phyloP scores from a whole-genome alignment of 2,329 filamentous ascomycete species.

The Colletotrichum filicis region DNA sequence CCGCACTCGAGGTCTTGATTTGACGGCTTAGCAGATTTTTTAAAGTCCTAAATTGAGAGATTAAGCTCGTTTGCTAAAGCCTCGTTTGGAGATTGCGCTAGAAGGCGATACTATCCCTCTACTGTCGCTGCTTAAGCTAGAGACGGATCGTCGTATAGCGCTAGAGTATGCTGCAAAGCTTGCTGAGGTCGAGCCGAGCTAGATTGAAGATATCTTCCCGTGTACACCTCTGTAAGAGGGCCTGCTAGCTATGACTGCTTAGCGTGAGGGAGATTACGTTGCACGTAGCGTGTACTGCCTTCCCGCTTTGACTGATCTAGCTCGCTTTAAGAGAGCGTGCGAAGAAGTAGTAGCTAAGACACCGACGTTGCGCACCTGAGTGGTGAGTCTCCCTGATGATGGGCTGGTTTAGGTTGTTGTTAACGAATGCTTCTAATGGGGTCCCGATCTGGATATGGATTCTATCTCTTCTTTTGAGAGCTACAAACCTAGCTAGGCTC shows the following conservation, averaged over 20 bases:
- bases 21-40: neutral
- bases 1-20: neutral
- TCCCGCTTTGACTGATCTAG: neutral
- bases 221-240: slow-evolving; percentile 34
- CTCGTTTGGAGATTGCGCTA: no score
- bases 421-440: neutral
- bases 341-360: neutral
- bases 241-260: slow-evolving; percentile 37
- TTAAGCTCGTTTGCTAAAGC: neutral
- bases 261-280: neutral
- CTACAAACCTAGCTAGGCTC: no score
- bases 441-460: neutral
- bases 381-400: neutral
- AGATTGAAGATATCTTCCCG: slow-evolving; percentile 32
- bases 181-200: neutral
- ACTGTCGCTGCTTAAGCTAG: no score
- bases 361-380: neutral
- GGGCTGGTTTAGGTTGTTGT: neutral
- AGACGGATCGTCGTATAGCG: neutral
- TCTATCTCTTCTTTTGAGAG: neutral
- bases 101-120: no score
- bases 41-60: neutral
- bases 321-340: neutral
- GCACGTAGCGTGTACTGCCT: neutral
- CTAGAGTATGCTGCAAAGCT: neutral